Evolutionary conservation across 192 early-diverging fungal genomes (phyloP).

Genomic region (Geosiphon pyriformis): DNA sequence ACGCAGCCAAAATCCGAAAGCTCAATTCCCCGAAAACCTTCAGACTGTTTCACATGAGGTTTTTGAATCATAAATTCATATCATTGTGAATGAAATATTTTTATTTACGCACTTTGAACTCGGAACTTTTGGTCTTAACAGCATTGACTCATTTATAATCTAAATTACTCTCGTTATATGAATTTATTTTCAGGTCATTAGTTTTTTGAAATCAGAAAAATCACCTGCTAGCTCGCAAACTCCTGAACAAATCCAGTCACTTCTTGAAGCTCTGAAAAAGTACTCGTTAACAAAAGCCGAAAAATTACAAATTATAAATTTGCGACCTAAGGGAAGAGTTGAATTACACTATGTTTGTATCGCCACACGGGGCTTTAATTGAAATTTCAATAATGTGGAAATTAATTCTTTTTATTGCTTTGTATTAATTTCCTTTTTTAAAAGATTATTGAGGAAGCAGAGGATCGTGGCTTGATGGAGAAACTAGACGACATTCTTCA

Average conservation of each 20-base stretch:
- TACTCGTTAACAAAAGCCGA: neutral
- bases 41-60: neutral
- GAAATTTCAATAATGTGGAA: neutral
- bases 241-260: neutral
- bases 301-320: neutral
- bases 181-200: neutral
- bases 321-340: neutral
- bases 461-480: neutral
- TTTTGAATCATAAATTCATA: neutral
- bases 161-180: neutral
- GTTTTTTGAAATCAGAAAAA: neutral
- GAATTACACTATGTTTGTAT: neutral
- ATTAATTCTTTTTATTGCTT: neutral
- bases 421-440: neutral
- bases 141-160: neutral
- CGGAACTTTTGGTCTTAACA: neutral
- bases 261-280: neutral
- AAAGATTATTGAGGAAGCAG: neutral
- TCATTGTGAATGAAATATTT: neutral
- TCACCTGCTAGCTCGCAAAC: neutral
- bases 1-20: neutral
- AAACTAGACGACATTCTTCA: neutral
- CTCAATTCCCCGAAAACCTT: neutral
- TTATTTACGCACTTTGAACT: neutral
- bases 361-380: neutral